Percentiles rank a stretch among this genome's conserved stretches.
phyloP scores from a whole-genome alignment of 2,329 filamentous ascomycete species.

The Aspergillus versicolor region DNA sequence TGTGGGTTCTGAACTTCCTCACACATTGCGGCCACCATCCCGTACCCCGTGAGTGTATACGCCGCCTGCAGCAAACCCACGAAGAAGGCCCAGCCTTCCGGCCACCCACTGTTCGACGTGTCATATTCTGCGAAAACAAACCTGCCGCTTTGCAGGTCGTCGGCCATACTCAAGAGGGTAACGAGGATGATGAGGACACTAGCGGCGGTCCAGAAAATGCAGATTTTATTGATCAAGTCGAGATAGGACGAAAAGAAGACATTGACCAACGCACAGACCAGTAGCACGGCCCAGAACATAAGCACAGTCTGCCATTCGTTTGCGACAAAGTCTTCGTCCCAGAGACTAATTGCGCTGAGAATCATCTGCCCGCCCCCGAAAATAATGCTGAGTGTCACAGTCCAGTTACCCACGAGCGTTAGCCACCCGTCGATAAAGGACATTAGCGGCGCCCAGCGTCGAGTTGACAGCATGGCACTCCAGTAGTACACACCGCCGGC shows the following conservation, averaged over 20 bases:
- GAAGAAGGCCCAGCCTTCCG: constrained; percentile 69
- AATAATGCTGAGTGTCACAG: constrained; percentile 65
- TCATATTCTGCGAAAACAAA: constrained; percentile 71
- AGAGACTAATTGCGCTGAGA: constrained; percentile 65
- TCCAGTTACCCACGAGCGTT: constrained; percentile 73
- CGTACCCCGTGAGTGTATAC: constrained; percentile 56
- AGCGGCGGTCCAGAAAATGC: constrained; percentile 69
- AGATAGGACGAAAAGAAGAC: constrained; percentile 62
- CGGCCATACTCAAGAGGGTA: constrained; percentile 60
- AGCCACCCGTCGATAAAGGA: constrained; percentile 71
- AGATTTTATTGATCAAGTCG: constrained; percentile 69
- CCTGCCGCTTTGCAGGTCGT: constrained; percentile 55
- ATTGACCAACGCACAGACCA: constrained; percentile 64
- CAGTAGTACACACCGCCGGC: constrained; percentile 71
- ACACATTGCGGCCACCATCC: constrained; percentile 71
- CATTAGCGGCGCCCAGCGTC: constrained; percentile 64
- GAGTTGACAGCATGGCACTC: constrained; percentile 67
- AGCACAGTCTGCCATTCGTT: constrained; percentile 69
- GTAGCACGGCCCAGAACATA: constrained; percentile 70
- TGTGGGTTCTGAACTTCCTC: constrained; percentile 70
- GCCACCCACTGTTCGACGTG: constrained; percentile 65
- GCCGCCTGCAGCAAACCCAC: constrained; percentile 66
- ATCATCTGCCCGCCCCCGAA: constrained; percentile 71
- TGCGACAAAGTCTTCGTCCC: constrained; percentile 65
- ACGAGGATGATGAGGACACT: constrained; percentile 68